Percentiles rank a stretch among this genome's conserved stretches.
These are phyloP conservation scores for Cylindrotheca fusiformis DNA, from an alignment of 108 stramenopile species.

Conservation along the genomic window DNA sequence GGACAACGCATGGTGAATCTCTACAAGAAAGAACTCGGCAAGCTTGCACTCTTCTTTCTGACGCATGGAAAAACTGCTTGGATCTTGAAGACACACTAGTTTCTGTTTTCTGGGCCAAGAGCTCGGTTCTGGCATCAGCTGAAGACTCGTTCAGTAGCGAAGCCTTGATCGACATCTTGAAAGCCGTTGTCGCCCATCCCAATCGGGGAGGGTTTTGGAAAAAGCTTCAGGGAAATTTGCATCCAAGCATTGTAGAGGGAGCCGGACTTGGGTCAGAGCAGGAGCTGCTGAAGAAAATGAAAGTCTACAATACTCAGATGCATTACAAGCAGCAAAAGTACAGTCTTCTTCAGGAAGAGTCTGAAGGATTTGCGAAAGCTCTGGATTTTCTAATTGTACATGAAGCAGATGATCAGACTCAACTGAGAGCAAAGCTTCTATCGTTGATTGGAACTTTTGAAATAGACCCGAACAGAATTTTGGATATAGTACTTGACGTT, in stretches of 20 bases:
- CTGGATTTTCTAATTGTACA: slow-evolving; percentile 29
- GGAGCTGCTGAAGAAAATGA: slow-evolving; percentile 52
- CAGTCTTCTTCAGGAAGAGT: slow-evolving; percentile 92
- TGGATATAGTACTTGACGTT: slow-evolving; percentile 83
- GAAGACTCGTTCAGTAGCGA: neutral
- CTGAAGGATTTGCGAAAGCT: slow-evolving; percentile 91
- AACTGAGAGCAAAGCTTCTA: neutral
- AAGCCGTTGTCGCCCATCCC: neutral
- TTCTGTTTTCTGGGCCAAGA: neutral
- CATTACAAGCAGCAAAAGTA: slow-evolving; percentile 92
- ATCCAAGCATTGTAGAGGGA: slow-evolving; percentile 6
- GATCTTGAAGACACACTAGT: neutral
- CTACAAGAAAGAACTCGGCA: neutral
- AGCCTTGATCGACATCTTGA: neutral
- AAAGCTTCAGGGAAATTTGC: slow-evolving; percentile 16
- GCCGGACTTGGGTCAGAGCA: slow-evolving; percentile 13
- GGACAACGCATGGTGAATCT: neutral
- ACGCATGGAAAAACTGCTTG: neutral
- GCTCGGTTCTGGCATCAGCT: neutral
- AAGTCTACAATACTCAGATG: slow-evolving; percentile 78
- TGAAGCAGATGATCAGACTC: neutral
- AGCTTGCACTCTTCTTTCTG: neutral
- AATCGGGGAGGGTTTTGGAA: neutral
- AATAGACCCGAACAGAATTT: slow-evolving; percentile 92
- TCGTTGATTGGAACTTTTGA: slow-evolving; percentile 90